Percentiles rank a stretch among this genome's conserved stretches.
Conservation (phyloP, 1,284 basidiomycete genomes). For the Sutorius eximius region DNA sequence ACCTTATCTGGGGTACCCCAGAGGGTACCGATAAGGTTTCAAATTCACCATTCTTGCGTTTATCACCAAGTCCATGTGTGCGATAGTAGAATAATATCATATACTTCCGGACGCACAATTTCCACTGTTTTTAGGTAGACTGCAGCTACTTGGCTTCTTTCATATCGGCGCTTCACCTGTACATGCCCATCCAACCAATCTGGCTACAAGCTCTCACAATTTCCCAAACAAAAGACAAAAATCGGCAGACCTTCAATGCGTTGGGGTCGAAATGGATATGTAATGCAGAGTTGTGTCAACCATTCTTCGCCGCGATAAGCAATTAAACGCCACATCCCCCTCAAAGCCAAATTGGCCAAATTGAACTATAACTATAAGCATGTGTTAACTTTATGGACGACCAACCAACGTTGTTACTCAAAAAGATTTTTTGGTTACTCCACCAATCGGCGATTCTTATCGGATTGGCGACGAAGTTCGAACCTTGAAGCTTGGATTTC, state of each 20-base stretch:
- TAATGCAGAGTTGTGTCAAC: neutral
- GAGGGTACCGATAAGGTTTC: conserved; percentile 1
- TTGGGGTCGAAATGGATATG: neutral
- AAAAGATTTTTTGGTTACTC: neutral
- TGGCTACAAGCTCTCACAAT: neutral
- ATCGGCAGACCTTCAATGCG: neutral
- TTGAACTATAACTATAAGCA: conserved; percentile 7
- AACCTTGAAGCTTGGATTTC: conserved; percentile 4
- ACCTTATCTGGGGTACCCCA: neutral
- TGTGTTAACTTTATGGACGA: neutral
- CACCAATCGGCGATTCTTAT: neutral
- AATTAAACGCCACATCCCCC: conserved; percentile 32
- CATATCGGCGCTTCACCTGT: neutral
- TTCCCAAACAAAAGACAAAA: neutral
- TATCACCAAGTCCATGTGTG: neutral
- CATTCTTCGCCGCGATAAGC: neutral
- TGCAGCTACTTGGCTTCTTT: neutral
- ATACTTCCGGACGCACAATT: neutral
- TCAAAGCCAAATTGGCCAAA: conserved; percentile 15
- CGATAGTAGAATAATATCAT: neutral
- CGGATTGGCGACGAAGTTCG: neutral
- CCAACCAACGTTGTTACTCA: neutral
- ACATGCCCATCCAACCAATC: no score
- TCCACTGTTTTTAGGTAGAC: neutral
- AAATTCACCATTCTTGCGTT: neutral